Evolutionary conservation across 176 grass and related monocot genomes (phyloP).

Genomic region (Rhynchospora breviuscula): DNA sequence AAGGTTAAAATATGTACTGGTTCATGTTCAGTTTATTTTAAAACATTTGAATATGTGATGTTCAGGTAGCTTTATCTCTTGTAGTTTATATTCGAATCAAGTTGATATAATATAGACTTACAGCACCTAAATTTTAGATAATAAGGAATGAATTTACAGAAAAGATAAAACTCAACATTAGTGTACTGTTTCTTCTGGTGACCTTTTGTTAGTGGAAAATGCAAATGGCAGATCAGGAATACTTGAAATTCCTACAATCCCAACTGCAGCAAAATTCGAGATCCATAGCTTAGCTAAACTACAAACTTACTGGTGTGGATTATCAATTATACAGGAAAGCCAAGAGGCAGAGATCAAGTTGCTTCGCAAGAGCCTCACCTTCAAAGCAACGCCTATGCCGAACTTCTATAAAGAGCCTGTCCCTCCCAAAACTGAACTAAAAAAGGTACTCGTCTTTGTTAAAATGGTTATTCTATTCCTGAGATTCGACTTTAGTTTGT

Average conservation of each 20-base stretch:
- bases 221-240: neutral
- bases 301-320: neutral
- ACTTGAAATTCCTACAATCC: neutral
- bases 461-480: slow-evolving; percentile 3
- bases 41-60: slow-evolving; percentile 18
- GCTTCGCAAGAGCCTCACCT: slow-evolving; percentile 89
- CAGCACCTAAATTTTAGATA: neutral
- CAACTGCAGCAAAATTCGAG: neutral
- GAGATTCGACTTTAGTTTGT: neutral
- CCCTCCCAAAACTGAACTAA: slow-evolving; percentile 80
- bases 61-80: slow-evolving; percentile 13
- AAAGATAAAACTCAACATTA: neutral
- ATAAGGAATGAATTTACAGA: neutral
- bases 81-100: slow-evolving; percentile 15
- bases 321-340: slow-evolving; percentile 54
- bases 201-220: slow-evolving; percentile 4
- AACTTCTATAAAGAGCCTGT: slow-evolving; percentile 91
- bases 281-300: neutral
- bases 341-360: slow-evolving; percentile 93
- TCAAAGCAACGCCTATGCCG: slow-evolving; percentile 93
- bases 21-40: slow-evolving; percentile 13
- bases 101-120: neutral
- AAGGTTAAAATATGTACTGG: slow-evolving; percentile 41
- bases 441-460: slow-evolving; percentile 54
- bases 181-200: neutral